Evolutionary conservation across 148 eudicot species (phyloP).

Genomic region (Spergularia bocconei): DNA sequence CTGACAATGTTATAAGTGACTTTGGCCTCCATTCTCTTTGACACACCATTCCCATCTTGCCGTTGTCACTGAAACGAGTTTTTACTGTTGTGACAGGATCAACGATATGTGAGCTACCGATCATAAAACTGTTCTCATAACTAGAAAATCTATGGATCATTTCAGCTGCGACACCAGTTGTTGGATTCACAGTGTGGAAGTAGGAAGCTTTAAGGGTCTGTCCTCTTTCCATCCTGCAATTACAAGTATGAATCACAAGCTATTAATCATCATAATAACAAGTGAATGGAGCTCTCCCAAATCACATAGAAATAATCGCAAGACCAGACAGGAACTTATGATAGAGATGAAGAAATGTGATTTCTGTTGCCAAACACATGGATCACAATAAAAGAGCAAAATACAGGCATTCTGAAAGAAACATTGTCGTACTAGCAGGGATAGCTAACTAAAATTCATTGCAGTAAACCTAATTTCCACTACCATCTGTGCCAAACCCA

Average conservation of each 20-base stretch:
- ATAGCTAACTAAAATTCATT: no score
- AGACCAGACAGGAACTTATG: not conserved
- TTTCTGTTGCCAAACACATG: slow-evolving; percentile 3
- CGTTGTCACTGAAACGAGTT: slow-evolving; percentile 61
- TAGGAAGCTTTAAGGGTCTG: slow-evolving; percentile 80
- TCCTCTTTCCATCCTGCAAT: slow-evolving; percentile 76
- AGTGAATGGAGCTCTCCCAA: not conserved
- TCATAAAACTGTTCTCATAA: slow-evolving; percentile 58
- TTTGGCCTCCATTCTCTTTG: slow-evolving; percentile 93
- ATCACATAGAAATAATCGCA: not conserved
- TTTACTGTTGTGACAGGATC: slow-evolving; percentile 53
- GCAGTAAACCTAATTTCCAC: no score
- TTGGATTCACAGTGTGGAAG: slow-evolving; percentile 59
- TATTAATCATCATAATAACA: not conserved
- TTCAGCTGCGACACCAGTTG: slow-evolving; percentile 83
- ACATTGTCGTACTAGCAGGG: no score
- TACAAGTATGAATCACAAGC: not conserved
- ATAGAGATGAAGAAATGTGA: not conserved
- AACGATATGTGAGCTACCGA: slow-evolving; percentile 66
- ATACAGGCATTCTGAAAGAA: no score
- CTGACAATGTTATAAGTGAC: slow-evolving; percentile 65
- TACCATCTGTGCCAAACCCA: no score
- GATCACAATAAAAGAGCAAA: not conserved
- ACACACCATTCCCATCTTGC: slow-evolving; percentile 64
- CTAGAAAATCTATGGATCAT: slow-evolving; percentile 66